A percentile compares a stretch with the other conserved stretches of the same genome.
Conservation (phyloP, 2,329 filamentous ascomycete species). For the Cryphonectria japonica region DNA sequence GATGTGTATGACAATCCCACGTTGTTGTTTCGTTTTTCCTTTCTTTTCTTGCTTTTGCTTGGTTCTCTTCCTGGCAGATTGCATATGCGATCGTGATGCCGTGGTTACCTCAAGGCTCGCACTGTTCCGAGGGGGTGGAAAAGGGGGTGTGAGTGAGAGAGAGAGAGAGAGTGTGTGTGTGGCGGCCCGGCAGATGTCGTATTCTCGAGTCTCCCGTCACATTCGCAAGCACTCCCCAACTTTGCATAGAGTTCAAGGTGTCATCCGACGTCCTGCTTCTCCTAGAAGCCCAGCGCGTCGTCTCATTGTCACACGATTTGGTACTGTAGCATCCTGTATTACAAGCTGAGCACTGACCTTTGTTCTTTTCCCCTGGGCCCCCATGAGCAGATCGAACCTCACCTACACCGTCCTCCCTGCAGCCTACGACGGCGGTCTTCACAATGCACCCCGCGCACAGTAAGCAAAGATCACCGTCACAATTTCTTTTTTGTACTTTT, state of each 20-base stretch:
- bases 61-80: neutral
- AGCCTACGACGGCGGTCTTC: constrained; percentile 43
- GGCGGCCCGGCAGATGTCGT: constrained; percentile 6
- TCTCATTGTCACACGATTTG: neutral
- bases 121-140: neutral
- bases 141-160: too few relatives aligned
- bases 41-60: neutral
- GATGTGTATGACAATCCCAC: constrained; percentile 15
- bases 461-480: constrained; percentile 32
- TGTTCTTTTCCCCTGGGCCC: too few relatives aligned
- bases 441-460: constrained; percentile 48
- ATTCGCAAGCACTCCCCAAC: neutral
- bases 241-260: neutral
- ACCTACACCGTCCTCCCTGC: constrained; percentile 43
- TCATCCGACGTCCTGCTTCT: neutral
- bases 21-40: neutral
- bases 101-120: neutral
- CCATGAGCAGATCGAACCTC: constrained; percentile 35
- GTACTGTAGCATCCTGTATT: neutral
- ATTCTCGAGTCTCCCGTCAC: neutral
- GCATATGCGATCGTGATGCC: neutral
- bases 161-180: neutral
- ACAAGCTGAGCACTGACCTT: constrained; percentile 7
- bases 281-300: neutral
- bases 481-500: neutral